A percentile compares a stretch with the other conserved stretches of the same genome.
phyloP scores from a whole-genome alignment of 2,329 filamentous ascomycete genomes.

The Aspergillus sp. region DNA sequence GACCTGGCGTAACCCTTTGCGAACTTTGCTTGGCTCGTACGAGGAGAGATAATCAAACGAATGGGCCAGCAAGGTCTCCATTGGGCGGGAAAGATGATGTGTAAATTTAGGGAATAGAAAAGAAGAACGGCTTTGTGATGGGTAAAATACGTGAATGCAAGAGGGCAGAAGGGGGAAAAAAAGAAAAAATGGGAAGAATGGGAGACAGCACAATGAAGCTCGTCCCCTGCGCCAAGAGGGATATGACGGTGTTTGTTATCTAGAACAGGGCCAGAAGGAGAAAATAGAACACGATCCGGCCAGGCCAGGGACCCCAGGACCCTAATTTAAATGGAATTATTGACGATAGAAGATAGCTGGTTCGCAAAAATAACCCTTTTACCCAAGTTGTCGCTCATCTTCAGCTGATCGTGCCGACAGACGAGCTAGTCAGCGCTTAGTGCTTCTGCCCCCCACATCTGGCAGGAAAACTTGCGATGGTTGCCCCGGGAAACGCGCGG shows the following conservation, averaged over 20 bases:
- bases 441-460: slow-evolving; percentile 18
- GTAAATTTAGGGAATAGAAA: slow-evolving; percentile 1
- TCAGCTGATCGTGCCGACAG: slow-evolving; percentile 16
- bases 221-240: slow-evolving; percentile 4
- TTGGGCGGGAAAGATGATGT: slow-evolving; percentile 38
- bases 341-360: slow-evolving; percentile 7
- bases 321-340: slow-evolving; percentile 7
- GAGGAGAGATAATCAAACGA: slow-evolving; percentile 97
- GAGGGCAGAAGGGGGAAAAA: background rate
- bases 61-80: slow-evolving; percentile 89
- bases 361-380: slow-evolving; percentile 4
- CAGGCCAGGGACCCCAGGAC: slow-evolving; percentile 1
- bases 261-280: slow-evolving; percentile 3
- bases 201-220: slow-evolving; percentile 1
- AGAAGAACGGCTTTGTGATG: background rate
- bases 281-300: slow-evolving; percentile 9
- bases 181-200: background rate
- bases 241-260: slow-evolving; percentile 7
- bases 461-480: slow-evolving; percentile 22
- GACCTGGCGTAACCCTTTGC: slow-evolving; percentile 90
- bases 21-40: slow-evolving; percentile 83
- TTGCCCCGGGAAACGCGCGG: slow-evolving; percentile 15
- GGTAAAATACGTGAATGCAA: background rate
- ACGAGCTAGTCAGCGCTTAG: slow-evolving; percentile 7
- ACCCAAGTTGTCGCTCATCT: slow-evolving; percentile 1